phyloP scores from a whole-genome alignment of 306 rosid species.

The Prunus fruticosa region DNA sequence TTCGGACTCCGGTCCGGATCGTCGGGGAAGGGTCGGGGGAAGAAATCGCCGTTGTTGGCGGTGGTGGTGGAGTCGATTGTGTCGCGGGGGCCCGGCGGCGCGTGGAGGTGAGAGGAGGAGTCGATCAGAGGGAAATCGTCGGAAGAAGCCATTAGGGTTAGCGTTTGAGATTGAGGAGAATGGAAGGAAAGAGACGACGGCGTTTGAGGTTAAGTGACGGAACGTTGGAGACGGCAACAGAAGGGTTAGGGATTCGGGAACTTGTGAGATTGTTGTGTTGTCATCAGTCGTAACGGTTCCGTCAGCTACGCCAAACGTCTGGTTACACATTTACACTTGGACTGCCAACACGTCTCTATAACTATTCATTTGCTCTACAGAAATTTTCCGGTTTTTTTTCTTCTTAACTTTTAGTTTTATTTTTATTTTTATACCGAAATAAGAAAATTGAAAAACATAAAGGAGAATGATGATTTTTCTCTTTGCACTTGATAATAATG shows the following conservation, averaged over 20 bases:
- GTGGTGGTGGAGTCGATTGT: slow-evolving; percentile 6
- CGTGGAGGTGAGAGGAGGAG: slow-evolving; percentile 24
- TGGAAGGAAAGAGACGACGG: slow-evolving; percentile 9
- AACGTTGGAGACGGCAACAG: background rate
- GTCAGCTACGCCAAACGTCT: slow-evolving; percentile 7
- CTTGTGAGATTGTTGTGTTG: background rate
- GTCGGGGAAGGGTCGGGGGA: slow-evolving; percentile 14
- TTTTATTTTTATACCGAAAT: too few relatives aligned
- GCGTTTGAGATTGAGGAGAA: slow-evolving; percentile 11
- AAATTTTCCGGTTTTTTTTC: too few relatives aligned
- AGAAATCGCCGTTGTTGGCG: slow-evolving; percentile 18
- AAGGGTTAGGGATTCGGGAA: background rate
- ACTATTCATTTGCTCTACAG: too few relatives aligned
- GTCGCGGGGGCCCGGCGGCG: slow-evolving; percentile 31
- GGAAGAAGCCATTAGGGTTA: slow-evolving; percentile 26
- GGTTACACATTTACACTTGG: background rate
- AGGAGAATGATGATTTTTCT: too few relatives aligned
- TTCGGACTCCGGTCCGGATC: slow-evolving; percentile 24
- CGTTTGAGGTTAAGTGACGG: slow-evolving; percentile 28
- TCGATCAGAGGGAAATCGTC: slow-evolving; percentile 28
- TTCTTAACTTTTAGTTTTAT: too few relatives aligned
- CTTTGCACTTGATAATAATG: too few relatives aligned
- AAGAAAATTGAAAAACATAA: too few relatives aligned
- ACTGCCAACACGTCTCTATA: background rate
- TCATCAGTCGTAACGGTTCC: slow-evolving; percentile 12